Conservation (phyloP, 345 rosid genomes). For the Balakata baccata region DNA sequence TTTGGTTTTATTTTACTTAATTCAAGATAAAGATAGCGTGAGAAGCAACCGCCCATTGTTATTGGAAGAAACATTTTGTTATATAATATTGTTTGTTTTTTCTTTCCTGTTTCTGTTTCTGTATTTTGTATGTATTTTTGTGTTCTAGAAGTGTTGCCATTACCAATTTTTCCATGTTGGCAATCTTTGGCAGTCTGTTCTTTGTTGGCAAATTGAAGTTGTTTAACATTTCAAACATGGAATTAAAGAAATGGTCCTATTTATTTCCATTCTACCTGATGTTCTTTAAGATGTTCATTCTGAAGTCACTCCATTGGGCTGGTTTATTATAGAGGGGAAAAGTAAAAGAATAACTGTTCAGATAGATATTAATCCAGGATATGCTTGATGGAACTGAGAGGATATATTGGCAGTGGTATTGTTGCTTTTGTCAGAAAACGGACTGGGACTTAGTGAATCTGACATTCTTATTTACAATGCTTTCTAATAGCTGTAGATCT, state of each 20-base stretch:
- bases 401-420: background rate
- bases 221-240: too few species aligned
- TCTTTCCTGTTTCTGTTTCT: background rate
- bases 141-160: background rate
- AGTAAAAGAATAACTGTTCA: background rate
- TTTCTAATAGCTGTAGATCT: background rate
- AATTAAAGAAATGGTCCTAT: background rate
- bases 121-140: background rate
- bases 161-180: background rate
- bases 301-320: background rate
- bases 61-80: background rate
- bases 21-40: background rate
- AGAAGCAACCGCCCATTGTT: background rate
- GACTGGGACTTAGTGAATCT: background rate
- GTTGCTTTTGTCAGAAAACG: background rate
- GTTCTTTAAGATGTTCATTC: background rate
- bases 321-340: background rate
- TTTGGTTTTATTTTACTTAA: too few species aligned
- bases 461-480: background rate
- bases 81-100: background rate
- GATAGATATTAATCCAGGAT: background rate
- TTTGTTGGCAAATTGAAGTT: too few species aligned
- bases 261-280: background rate
- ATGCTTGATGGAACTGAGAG: background rate
- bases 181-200: background rate